These are phyloP conservation scores for Podila horticola DNA, from an alignment of 192 early-diverging fungal genomes.

Conservation along the genomic window DNA sequence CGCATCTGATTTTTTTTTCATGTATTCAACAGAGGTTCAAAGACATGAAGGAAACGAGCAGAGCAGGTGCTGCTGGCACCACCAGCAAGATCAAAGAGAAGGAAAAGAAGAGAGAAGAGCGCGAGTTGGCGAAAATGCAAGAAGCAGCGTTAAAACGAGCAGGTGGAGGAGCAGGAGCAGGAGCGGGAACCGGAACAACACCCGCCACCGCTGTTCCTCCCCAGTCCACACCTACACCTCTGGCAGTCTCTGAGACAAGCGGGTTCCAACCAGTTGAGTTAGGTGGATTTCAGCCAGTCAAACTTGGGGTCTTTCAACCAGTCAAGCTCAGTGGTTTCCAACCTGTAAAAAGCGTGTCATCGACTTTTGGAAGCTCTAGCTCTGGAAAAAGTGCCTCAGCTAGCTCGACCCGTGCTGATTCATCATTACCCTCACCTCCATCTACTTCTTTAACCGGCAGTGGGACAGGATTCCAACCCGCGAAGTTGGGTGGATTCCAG, in stretches of 20 bases:
- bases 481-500: slow-evolving; percentile 19
- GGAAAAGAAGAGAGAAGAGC: slow-evolving; percentile 74
- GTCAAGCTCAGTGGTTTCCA: slow-evolving; percentile 10
- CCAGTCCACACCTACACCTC: background rate
- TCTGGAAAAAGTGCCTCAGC: too few relatives aligned
- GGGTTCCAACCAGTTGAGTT: slow-evolving; percentile 5
- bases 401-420: too few relatives aligned
- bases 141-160: slow-evolving; percentile 67
- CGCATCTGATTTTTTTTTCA: background rate
- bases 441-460: background rate
- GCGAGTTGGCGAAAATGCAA: slow-evolving; percentile 71
- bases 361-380: background rate
- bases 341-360: background rate
- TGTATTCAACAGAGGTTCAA: slow-evolving; percentile 69
- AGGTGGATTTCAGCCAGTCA: slow-evolving; percentile 37
- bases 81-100: slow-evolving; percentile 65
- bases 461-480: slow-evolving; percentile 18
- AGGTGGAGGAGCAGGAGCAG: slow-evolving; percentile 12
- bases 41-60: slow-evolving; percentile 75
- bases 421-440: too few relatives aligned
- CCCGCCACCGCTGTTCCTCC: too few relatives aligned
- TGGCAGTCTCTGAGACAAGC: background rate
- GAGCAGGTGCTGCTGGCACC: slow-evolving; percentile 35
- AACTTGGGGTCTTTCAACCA: slow-evolving; percentile 9
- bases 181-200: background rate